Percentiles rank a stretch among this genome's conserved stretches.
Evolutionary conservation across 2,329 filamentous ascomycete genomes (phyloP).

Genomic region (Sporothrix schenckii): DNA sequence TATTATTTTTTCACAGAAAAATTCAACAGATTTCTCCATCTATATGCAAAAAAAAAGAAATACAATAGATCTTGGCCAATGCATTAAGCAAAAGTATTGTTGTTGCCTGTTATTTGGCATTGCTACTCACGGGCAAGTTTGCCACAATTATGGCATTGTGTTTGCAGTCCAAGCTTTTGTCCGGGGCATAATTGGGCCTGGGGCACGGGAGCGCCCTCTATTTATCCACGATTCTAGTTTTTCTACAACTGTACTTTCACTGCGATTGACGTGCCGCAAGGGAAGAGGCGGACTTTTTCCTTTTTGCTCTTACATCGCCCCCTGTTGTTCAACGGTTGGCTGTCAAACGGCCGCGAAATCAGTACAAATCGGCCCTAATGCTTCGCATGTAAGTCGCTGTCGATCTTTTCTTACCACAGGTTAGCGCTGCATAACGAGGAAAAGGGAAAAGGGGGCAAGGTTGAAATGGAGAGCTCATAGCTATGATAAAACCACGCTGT

Average conservation of each 20-base stretch:
- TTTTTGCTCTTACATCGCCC: too few species aligned
- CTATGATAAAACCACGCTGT: too few species aligned
- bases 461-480: too few species aligned
- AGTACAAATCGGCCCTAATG: neutral
- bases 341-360: neutral
- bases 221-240: neutral
- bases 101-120: neutral
- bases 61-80: neutral
- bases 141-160: slow-evolving; percentile 18
- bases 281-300: neutral
- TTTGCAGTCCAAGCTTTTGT: too few species aligned
- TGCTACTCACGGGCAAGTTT: neutral
- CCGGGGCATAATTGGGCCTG: too few species aligned
- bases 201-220: neutral
- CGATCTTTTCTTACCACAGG: slow-evolving; percentile 10
- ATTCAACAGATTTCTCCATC: neutral
- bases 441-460: too few species aligned
- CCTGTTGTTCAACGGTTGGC: too few species aligned
- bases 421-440: neutral
- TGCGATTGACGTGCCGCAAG: neutral
- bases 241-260: neutral
- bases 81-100: neutral
- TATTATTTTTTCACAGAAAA: neutral
- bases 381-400: neutral
- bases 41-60: neutral